Conservation (phyloP, 257 asterid species). For the Capsicum pubescens region DNA sequence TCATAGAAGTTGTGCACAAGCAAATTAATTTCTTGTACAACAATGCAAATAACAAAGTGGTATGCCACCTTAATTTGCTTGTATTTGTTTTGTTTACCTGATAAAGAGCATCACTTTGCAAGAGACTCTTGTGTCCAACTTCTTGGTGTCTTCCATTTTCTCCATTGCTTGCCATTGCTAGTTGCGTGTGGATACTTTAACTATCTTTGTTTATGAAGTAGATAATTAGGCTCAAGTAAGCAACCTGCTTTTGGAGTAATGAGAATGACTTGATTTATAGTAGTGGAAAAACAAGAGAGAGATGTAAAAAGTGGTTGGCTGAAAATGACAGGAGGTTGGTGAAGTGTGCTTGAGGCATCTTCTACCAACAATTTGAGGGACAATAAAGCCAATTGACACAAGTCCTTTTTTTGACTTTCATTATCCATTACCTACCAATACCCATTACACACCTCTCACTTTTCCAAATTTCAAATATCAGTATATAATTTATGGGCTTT, state of each 20-base stretch:
- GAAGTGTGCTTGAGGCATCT: not conserved
- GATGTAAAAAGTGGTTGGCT: not conserved
- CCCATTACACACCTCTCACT: not conserved
- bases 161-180: constrained; percentile 32
- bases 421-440: constrained; percentile 20
- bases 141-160: constrained; percentile 33
- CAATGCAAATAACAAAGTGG: not conserved
- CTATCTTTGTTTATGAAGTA: not conserved
- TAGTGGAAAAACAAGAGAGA: not conserved
- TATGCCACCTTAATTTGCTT: not conserved
- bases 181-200: not conserved
- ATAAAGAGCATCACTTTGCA: constrained; percentile 36
- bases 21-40: not conserved
- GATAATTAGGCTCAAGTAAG: not conserved
- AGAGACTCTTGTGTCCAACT: constrained; percentile 34
- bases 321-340: constrained; percentile 18
- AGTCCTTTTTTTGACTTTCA: constrained; percentile 22
- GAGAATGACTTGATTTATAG: not conserved
- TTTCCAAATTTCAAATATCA: not conserved
- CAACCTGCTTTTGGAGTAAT: not conserved
- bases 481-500: not conserved
- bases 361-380: not conserved
- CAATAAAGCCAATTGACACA: not conserved
- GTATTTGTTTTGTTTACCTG: constrained; percentile 8
- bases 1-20: not conserved